Base-by-base conservation (phyloP, 441 rosid species). In the Raphanus hybrid region DNA sequence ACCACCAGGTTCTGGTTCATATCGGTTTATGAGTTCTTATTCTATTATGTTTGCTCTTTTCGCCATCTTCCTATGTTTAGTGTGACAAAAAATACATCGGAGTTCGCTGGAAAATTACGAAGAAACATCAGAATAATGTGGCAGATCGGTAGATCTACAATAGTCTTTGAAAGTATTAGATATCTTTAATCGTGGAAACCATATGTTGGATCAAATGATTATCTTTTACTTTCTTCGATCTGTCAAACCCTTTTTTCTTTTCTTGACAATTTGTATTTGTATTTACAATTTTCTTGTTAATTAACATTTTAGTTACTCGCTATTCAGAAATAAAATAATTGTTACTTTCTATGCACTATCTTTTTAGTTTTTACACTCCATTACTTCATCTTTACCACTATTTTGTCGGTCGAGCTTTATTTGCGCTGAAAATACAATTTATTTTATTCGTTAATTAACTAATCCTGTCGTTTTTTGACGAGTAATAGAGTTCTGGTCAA, bases 141-240 rank as follows among this genome's bases (percentile, higher is more conserved):
- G 81, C 79, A 78, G 83, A 83, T 75, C 62, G 69, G 70, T 87
- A 83, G 91, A 90, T 91, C 91, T 87, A 78, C 70, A 39, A 74
- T 64, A 50, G 20, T 55, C 59, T 23, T n/a, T 43, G 79, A 41
- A 6, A 41, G 73, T 52, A 12, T 32, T 67, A 73, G 62, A 54
- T 74, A 55, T 41, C 52, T 50, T 50, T 41, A 68, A 63, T 77
- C 78, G 67, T 52, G 34, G 50, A 66, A 32, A 11, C 64, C 12
- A 64, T 10, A 69, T 63, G 39, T 62, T 67, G 74, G 60, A 34
- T 75, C 74, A 75, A 60, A 70, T 69, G 32, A 74, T 72, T 79
- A 75, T 73, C 74, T 54, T 63, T 18, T 14, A 27, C 71, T 68
- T 70, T 43, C 68, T 62, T 74, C 23, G 66, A 32, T 37, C 34